Base-by-base conservation (phyloP, 768 basidiomycete species). In the Lepiota brunneoincarnata region DNA sequence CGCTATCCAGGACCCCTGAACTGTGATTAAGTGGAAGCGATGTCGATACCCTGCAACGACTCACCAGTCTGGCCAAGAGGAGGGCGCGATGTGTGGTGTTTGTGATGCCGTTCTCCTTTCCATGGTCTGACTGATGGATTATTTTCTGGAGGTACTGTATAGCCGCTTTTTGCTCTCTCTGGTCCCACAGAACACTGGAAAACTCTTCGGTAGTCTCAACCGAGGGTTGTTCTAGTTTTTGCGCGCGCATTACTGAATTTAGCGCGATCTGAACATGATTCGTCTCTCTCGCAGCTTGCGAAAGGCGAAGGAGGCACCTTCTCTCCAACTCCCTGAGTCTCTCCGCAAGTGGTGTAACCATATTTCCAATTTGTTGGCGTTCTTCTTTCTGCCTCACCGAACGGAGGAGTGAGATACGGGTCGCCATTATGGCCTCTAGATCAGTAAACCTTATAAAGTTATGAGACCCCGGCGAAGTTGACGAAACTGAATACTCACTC, bases 1-100 rank as follows among this genome's bases (percentile, higher is more conserved):
- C 6, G 91, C 81, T 20, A 83, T 87, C 97, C 97, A 99, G 10
- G 87, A 78, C 9, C 96, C 97, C 93, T 98, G 58, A 50, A 31
- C 42, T 40, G n/a, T 2, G n/a, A n/a, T 55, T 41, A 21, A 26
- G 20, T 5, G 23, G 51, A 23, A 35, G 49, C 48, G 20, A 28
- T 38, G 2, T 34, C 11, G 18, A 39, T 6, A 38, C 17, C 15
- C 21, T 2, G 45, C 18, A 45, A 46, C 15, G 4, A 66, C 83
- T 49, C 59, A 93, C 92, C 67, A 94, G 65, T 44, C 79, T 81
- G 20, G 91, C 80, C 35, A 86, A 72, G 38, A 83, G 70, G 14
- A 72, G 59, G 23, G 44, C 53, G 23, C 26, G 38, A 34, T 54
- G 39, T 35, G 45, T 54, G 4, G 53, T 20, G 80, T 72, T 39